Evolutionary conservation across 75 land plant species (phyloP).

Genomic region (Isoetes taiwanensis): DNA sequence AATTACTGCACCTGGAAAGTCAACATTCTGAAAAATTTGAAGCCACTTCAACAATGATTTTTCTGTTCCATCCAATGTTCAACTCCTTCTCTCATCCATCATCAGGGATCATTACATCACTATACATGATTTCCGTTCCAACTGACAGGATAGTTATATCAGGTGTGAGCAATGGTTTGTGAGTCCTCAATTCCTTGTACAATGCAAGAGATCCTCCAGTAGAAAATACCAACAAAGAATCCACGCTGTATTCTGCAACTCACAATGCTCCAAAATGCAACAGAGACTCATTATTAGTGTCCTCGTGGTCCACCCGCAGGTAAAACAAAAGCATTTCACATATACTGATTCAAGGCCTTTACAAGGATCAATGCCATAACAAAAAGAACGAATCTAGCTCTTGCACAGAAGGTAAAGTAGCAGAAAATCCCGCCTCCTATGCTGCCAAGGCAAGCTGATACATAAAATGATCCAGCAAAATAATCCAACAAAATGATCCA

Average conservation of each 20-base stretch:
- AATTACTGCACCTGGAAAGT: too few relatives aligned
- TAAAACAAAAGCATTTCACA: too few relatives aligned
- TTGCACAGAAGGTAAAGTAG: too few relatives aligned
- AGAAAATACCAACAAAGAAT: slow-evolving; percentile 86
- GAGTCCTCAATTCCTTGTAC: slow-evolving; percentile 67
- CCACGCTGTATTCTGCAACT: slow-evolving; percentile 66
- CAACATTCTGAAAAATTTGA: slow-evolving; percentile 43
- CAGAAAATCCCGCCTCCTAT: too few relatives aligned
- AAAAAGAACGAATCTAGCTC: too few relatives aligned
- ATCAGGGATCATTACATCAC: slow-evolving; percentile 76
- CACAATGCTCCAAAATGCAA: slow-evolving; percentile 83
- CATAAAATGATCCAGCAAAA: too few relatives aligned
- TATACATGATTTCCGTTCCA: slow-evolving; percentile 95
- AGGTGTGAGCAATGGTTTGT: slow-evolving; percentile 91
- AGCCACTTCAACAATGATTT: slow-evolving; percentile 60
- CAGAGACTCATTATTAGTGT: slow-evolving; percentile 53
- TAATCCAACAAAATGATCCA: too few relatives aligned
- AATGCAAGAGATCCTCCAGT: slow-evolving; percentile 94
- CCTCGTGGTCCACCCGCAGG: slow-evolving; percentile 97
- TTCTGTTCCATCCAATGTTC: slow-evolving; percentile 71
- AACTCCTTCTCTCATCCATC: slow-evolving; percentile 73
- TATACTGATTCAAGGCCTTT: too few relatives aligned
- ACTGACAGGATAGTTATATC: slow-evolving; percentile 93
- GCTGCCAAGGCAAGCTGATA: too few relatives aligned
- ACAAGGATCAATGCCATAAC: too few relatives aligned